phyloP scores from a whole-genome alignment of 2,329 filamentous ascomycete genomes.

The Cordyceps cicadae region DNA sequence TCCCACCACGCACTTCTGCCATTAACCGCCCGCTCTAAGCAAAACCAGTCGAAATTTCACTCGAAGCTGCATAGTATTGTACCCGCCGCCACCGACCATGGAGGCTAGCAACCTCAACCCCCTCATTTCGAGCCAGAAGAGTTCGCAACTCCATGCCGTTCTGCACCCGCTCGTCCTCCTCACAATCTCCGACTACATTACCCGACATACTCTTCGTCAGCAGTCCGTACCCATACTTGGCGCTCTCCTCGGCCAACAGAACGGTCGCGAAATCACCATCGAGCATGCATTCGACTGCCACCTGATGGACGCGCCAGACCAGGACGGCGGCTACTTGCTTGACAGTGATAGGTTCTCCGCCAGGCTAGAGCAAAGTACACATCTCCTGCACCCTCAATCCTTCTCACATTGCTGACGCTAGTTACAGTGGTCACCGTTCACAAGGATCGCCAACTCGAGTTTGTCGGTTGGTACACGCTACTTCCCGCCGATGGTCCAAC shows the following conservation, averaged over 20 bases:
- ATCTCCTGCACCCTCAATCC: conserved; percentile 11
- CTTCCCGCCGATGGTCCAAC: conserved; percentile 65
- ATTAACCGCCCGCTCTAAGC: not conserved
- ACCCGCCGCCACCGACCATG: conserved; percentile 32
- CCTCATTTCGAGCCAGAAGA: conserved; percentile 58
- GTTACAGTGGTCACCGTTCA: conserved; percentile 75
- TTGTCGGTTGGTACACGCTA: conserved; percentile 90
- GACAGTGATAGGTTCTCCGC: conserved; percentile 65
- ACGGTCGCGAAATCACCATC: conserved; percentile 81
- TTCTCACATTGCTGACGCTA: not conserved
- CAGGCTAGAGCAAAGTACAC: conserved; percentile 72
- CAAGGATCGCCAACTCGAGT: conserved; percentile 70
- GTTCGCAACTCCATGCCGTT: conserved; percentile 68
- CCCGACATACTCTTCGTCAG: conserved; percentile 72
- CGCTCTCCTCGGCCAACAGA: conserved; percentile 83
- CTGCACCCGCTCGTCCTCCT: conserved; percentile 92
- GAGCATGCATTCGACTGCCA: conserved; percentile 89
- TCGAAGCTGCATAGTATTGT: not conserved
- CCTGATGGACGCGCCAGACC: conserved; percentile 32
- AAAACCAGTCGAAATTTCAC: not conserved
- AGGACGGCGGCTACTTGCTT: conserved; percentile 52
- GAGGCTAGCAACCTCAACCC: conserved; percentile 40
- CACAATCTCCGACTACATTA: conserved; percentile 94
- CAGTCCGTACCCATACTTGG: conserved; percentile 73
- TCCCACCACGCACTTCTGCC: not conserved